Percentiles rank a stretch among this genome's conserved stretches.
Evolutionary conservation across 2,329 filamentous ascomycete genomes (phyloP).

Genomic region (Pyrenochaeta sp.): DNA sequence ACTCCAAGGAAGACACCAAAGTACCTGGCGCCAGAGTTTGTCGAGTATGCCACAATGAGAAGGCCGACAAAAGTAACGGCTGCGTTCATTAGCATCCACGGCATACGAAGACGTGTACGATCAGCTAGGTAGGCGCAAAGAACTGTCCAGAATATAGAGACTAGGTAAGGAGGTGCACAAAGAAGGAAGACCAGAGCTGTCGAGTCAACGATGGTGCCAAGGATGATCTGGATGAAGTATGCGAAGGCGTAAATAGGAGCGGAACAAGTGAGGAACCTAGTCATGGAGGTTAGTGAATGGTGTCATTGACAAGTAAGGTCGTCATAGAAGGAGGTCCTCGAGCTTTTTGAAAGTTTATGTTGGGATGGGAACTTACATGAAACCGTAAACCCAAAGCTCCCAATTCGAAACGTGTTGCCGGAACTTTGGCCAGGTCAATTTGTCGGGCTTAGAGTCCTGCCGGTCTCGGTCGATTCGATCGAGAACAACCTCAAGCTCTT

Average conservation of each 20-base stretch:
- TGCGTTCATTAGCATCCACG: conserved; percentile 32
- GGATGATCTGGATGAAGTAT: conserved; percentile 33
- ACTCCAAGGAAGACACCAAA: conserved; percentile 45
- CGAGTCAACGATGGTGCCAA: conserved; percentile 31
- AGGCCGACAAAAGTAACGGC: conserved; percentile 23
- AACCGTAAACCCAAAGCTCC: conserved; percentile 29
- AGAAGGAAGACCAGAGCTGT: conserved; percentile 42
- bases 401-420: conserved; percentile 18
- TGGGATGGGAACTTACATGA: conserved; percentile 30
- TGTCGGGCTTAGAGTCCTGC: conserved; percentile 23
- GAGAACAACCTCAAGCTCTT: conserved; percentile 36
- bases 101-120: conserved; percentile 35
- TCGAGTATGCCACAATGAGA: conserved; percentile 23
- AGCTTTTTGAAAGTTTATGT: no score
- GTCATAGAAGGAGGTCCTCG: no score
- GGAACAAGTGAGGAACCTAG: conserved; percentile 23
- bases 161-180: conserved; percentile 47
- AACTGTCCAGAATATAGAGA: conserved; percentile 43
- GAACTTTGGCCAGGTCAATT: conserved; percentile 26
- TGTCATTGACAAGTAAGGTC: no score
- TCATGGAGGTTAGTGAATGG: no score
- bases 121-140: conserved; percentile 45
- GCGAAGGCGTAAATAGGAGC: conserved; percentile 30
- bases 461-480: conserved; percentile 33
- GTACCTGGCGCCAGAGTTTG: conserved; percentile 36